These are phyloP conservation scores for Chenopodium quinoa DNA, from an alignment of 148 eudicot genomes.

Conservation along the genomic window DNA sequence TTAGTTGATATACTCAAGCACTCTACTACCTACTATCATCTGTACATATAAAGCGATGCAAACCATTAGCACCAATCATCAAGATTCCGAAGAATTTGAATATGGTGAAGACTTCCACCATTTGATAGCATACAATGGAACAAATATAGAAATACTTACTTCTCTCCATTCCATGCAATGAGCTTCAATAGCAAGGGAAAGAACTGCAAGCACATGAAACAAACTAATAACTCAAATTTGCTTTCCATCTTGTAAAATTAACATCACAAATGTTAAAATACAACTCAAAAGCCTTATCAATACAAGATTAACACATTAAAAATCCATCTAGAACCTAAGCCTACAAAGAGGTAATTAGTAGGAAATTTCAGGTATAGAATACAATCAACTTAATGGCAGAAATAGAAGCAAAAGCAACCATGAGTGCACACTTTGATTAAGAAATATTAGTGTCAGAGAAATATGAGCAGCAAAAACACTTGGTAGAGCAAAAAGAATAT, in stretches of 20 bases:
- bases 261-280: neutral
- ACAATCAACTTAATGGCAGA: neutral
- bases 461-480: neutral
- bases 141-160: conserved; percentile 46
- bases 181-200: conserved; percentile 90
- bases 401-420: neutral
- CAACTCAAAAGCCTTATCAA: neutral
- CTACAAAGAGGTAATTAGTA: neutral
- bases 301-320: neutral
- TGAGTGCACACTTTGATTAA: neutral
- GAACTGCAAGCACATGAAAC: conserved; percentile 52
- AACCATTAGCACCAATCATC: neutral
- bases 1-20: neutral
- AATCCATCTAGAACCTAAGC: conserved; percentile 1
- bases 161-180: conserved; percentile 94
- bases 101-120: neutral
- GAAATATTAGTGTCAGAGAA: no score
- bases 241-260: conserved; percentile 2
- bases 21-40: neutral
- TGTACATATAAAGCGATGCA: neutral
- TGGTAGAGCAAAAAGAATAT: neutral
- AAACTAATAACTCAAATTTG: neutral
- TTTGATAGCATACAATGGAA: neutral
- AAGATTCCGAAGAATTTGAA: neutral
- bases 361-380: neutral